phyloP scores from a whole-genome alignment of 2,329 filamentous ascomycete genomes.

The Pyrenophora graminea region DNA sequence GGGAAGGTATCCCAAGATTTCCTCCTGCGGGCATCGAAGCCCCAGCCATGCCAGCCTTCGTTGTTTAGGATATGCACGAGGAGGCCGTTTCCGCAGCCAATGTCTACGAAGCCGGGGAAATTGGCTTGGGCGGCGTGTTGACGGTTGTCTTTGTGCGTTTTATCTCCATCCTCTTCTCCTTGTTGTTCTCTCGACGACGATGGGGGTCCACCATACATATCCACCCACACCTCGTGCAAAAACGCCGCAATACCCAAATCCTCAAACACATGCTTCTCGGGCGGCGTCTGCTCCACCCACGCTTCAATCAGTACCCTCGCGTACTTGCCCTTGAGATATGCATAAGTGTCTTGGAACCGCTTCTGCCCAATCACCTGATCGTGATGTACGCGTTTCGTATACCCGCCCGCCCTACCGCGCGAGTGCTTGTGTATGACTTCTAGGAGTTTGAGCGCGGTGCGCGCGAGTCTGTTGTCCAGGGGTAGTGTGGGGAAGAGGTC shows the following conservation, averaged over 20 bases:
- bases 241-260: constrained; percentile 91
- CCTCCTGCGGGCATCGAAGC: constrained; percentile 84
- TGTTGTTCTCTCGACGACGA: neutral
- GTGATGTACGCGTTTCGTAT: constrained; percentile 82
- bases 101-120: constrained; percentile 92
- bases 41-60: constrained; percentile 85
- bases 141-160: neutral
- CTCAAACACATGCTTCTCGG: constrained; percentile 92
- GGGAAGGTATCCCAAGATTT: constrained; percentile 84
- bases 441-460: constrained; percentile 72
- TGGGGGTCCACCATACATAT: constrained; percentile 67
- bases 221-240: constrained; percentile 85
- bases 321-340: constrained; percentile 77
- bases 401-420: constrained; percentile 65
- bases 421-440: constrained; percentile 74
- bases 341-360: constrained; percentile 80
- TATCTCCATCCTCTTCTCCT: constrained; percentile 6
- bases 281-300: constrained; percentile 88
- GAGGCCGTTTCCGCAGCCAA: constrained; percentile 93
- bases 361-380: constrained; percentile 79
- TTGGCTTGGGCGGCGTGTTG: constrained; percentile 14
- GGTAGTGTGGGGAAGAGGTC: constrained; percentile 50
- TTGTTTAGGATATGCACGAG: constrained; percentile 79
- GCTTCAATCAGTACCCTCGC: constrained; percentile 69
- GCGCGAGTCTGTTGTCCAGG: constrained; percentile 59